A percentile compares a stretch with the other conserved stretches of the same genome.
Evolutionary conservation across 2,329 filamentous ascomycete species (phyloP).

Genomic region (Hypoxylon sp.): DNA sequence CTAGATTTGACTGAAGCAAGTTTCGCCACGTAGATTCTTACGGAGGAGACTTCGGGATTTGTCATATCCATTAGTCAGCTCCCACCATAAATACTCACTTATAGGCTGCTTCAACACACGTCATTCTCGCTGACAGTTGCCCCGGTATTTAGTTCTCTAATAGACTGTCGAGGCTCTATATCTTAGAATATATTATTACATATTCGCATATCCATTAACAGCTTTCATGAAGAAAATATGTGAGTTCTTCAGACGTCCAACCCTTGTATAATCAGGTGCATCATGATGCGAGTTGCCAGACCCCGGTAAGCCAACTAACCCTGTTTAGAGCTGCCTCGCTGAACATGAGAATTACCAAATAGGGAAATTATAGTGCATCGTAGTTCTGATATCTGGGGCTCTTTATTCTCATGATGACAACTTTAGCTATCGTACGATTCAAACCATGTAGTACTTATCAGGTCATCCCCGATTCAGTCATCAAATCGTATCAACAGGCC

Average conservation of each 20-base stretch:
- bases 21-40: slow-evolving; percentile 6
- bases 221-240: background rate
- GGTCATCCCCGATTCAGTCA: background rate
- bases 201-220: background rate
- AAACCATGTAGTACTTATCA: no score
- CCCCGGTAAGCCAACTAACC: background rate
- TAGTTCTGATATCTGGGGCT: background rate
- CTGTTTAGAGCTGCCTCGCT: background rate
- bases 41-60: slow-evolving; percentile 10
- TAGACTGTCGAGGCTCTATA: background rate
- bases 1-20: background rate
- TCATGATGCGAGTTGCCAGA: background rate
- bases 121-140: slow-evolving; percentile 20
- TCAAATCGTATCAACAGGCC: background rate
- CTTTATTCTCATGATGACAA: background rate
- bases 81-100: slow-evolving; percentile 18
- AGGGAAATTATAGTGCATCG: background rate
- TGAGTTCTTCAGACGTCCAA: background rate
- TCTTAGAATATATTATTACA: no score
- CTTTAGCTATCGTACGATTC: background rate
- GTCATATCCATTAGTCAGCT: slow-evolving; percentile 17
- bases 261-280: background rate
- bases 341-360: background rate
- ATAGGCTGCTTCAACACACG: slow-evolving; percentile 10
- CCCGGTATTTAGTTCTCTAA: slow-evolving; percentile 1